Base-by-base conservation (phyloP, 371 early-diverging fungal genomes). In the Lichtheimia hyalospora region DNA sequence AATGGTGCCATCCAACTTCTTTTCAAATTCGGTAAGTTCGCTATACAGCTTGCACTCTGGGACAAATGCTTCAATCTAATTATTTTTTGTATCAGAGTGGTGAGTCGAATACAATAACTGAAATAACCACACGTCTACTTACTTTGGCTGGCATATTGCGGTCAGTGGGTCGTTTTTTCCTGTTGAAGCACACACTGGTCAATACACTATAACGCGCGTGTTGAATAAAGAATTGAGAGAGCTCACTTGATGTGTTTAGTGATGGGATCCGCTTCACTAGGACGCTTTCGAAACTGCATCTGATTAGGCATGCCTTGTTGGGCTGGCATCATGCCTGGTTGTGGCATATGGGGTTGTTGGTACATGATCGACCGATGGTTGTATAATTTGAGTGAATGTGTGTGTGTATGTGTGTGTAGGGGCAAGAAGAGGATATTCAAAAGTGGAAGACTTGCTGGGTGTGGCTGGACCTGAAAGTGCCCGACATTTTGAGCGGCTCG, bases 41-140 rank as follows among this genome's bases (percentile, higher is more conserved):
- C 81, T 83, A 72, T 95, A 96, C 44, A 95, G 69, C 52, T 84
- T 86, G 16, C 96, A 92, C 76, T 98, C 97, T 7, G 97, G 97
- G 12, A 96, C 89, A 73, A 90, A 89, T 0, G 89, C 75, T 58
- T 94, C 95, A 71, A 97, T 87, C 90, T 24, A 52, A 16, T 24
- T 13, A 54, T 23, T 24, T 23, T 16, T 5, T n/a, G n/a, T n/a
- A n/a, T n/a, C n/a, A n/a, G 23, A 44, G 28, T 49, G 5, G 20
- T 27, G 23, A 2, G 15, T 14, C 42, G 21, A 5, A 39, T 46
- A 34, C 25, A 44, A 18, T 23, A 21, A 8, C 13, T 21, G 16
- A 42, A 41, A 21, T 16, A 6, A 13, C 14, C 14, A 21, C 3
- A 49, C 8, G 54, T 27, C 18, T 34, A 43, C 21, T 23, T 64